Evolutionary conservation across 192 early-diverging fungal species (phyloP).

Genomic region (Linnemannia schmuckeri): DNA sequence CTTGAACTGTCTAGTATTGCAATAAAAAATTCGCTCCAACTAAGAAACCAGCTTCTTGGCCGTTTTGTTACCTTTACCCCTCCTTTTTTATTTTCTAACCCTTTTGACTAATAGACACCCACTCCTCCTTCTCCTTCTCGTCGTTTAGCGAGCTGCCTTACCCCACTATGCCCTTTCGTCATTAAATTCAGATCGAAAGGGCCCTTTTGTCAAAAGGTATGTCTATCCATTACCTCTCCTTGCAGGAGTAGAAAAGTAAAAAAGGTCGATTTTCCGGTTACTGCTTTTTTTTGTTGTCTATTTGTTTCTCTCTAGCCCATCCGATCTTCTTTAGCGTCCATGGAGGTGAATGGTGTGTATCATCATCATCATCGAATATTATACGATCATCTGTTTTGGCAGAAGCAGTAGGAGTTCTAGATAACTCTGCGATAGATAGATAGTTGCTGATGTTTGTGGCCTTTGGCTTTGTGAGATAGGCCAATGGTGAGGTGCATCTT

Average conservation of each 20-base stretch:
- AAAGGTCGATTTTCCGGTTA: neutral
- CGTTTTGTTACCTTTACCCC: neutral
- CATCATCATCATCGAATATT: no score
- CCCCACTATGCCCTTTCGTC: neutral
- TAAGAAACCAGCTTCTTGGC: slow-evolving; percentile 1
- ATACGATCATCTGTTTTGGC: neutral
- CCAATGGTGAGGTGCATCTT: no score
- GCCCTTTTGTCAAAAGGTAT: neutral
- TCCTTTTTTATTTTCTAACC: neutral
- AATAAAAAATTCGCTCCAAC: neutral
- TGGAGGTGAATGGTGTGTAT: neutral
- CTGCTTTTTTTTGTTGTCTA: neutral
- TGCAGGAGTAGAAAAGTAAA: neutral
- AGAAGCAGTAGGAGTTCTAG: neutral
- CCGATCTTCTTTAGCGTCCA: neutral
- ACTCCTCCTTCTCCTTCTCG: neutral
- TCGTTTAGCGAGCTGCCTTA: neutral
- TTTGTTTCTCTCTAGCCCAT: neutral
- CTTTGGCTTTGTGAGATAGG: no score
- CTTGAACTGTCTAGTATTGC: neutral
- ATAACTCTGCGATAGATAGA: no score
- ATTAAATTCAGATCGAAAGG: neutral
- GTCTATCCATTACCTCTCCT: neutral
- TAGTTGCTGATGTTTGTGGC: no score
- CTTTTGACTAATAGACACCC: no score